phyloP scores from a whole-genome alignment of 108 stramenopile species.

The Epipyxis sp. region DNA sequence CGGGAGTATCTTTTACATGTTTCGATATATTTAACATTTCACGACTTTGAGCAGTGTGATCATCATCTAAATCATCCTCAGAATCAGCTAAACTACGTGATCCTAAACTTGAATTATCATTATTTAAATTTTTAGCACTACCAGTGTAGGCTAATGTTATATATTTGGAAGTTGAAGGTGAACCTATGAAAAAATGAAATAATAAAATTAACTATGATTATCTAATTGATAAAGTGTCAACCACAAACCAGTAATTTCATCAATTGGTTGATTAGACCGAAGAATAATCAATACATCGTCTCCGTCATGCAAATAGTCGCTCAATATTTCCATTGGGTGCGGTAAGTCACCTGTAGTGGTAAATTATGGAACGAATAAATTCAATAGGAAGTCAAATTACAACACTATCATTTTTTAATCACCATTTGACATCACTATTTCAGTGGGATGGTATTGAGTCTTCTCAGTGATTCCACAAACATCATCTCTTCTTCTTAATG shows the following conservation, averaged over 20 bases:
- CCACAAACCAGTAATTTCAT: too few species aligned
- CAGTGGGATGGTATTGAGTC: background rate
- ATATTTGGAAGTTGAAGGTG: background rate
- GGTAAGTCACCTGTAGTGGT: background rate
- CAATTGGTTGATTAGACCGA: background rate
- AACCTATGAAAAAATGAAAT: too few species aligned
- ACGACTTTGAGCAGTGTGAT: too few species aligned
- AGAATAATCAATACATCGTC: background rate
- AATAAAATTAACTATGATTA: too few species aligned
- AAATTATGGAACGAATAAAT: background rate
- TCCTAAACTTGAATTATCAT: too few species aligned
- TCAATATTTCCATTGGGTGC: background rate
- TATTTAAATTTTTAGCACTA: background rate
- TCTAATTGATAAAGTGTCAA: too few species aligned
- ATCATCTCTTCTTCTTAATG: background rate
- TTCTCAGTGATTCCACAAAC: background rate
- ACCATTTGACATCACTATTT: background rate
- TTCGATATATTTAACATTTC: background rate
- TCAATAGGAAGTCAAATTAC: too few species aligned
- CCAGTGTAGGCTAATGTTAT: background rate
- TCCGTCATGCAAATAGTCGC: conserved; percentile 7
- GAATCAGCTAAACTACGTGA: background rate
- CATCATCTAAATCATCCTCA: background rate
- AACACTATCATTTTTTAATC: too few species aligned
- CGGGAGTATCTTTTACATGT: background rate